Evolutionary conservation across 1,284 basidiomycete genomes (phyloP), one percentile per base, ranked within the genome.

Genomic region (Sporisorium iseilematis-ciliati): DNA sequence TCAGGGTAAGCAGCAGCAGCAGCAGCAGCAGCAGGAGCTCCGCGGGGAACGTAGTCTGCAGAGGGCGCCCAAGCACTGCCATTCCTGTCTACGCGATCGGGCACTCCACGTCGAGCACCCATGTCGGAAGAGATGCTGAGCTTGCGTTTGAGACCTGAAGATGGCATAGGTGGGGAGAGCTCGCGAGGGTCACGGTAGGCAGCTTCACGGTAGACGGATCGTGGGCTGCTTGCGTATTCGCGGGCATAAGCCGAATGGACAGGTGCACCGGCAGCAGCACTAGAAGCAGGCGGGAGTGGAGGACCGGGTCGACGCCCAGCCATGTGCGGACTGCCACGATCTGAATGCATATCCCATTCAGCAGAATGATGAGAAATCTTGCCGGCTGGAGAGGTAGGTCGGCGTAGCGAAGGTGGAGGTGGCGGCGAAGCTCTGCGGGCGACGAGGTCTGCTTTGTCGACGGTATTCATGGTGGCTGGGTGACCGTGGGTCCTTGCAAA

Each of bases 281-380:
- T 35, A 21, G 59, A 54, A 2, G 51, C 40, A 35, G 62, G 31
- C 16, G 48, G 59, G n/a, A 56, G 26, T 16, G 59, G 63, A 18
- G 60, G 57, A 31, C 46, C 55, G 16, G 59, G 57, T 26, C 65
- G 58, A 25, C 65, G 65, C 4, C 49, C 61, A 18, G 61, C 54
- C 29, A 54, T 23, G 20, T 46, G 67, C 11, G 74, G 74, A 38
- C 68, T 76, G 26, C 65, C 74, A 31, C 74, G 60, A 20, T 72
- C 68, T 4, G 73, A 75, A 2, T 61, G 57, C 52, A 60, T 57
- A 20, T 72, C 74, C 65, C 65, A 76, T 25, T 76, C 74, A 18
- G 61, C 68, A 7, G 74, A 75, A 29, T 75, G 72, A 29, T 75
- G 62, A 12, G 72, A 69, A 26, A 69, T 53, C 26, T 59, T 54